Conservation (phyloP, 1,139 yeast genomes). For the Diutina mesorugosa region DNA sequence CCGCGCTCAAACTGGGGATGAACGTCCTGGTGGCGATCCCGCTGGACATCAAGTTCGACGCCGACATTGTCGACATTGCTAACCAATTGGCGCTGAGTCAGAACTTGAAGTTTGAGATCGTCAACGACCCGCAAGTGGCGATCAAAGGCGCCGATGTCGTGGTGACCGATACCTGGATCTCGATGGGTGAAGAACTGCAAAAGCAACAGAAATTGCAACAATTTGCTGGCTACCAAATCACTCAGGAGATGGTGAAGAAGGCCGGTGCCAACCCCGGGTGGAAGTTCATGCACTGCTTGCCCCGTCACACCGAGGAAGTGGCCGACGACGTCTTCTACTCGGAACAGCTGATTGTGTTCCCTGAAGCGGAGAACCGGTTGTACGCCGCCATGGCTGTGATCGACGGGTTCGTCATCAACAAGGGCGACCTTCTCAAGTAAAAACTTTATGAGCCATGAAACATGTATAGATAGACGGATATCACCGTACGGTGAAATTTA, state of each 20-base stretch:
- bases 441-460: background rate
- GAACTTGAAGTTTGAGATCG: slow-evolving; percentile 43
- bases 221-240: slow-evolving; percentile 79
- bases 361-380: slow-evolving; percentile 90
- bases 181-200: slow-evolving; percentile 94
- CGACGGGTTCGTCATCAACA: slow-evolving; percentile 78
- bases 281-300: slow-evolving; percentile 96
- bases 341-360: slow-evolving; percentile 73
- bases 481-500: background rate
- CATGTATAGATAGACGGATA: background rate
- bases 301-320: slow-evolving; percentile 91
- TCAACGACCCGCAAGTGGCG: slow-evolving; percentile 64
- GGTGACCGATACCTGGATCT: slow-evolving; percentile 96
- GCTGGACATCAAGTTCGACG: slow-evolving; percentile 48
- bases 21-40: slow-evolving; percentile 81
- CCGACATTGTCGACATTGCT: slow-evolving; percentile 45
- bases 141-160: slow-evolving; percentile 62
- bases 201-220: slow-evolving; percentile 59
- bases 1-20: slow-evolving; percentile 77
- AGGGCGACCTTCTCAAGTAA: slow-evolving; percentile 38
- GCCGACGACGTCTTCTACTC: slow-evolving; percentile 85
- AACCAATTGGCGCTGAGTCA: slow-evolving; percentile 27
- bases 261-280: slow-evolving; percentile 54
- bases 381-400: slow-evolving; percentile 94
- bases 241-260: slow-evolving; percentile 41